Percentiles rank a stretch among this genome's conserved stretches.
Evolutionary conservation across 192 early-diverging fungal species (phyloP).

Genomic region (Allomyces javanicus): DNA sequence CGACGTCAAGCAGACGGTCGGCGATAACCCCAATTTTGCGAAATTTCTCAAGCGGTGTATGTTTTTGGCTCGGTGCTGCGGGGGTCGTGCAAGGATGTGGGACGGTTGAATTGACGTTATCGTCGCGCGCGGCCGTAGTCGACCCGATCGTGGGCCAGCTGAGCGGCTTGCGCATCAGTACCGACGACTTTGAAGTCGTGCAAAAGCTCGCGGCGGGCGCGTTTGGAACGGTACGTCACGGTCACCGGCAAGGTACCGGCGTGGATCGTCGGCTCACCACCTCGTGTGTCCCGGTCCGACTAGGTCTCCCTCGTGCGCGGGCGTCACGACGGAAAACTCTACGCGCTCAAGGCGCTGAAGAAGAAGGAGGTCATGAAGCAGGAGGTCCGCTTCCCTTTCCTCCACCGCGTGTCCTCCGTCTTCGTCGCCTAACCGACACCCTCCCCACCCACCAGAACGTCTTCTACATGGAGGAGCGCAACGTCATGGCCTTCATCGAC

Average conservation of each 20-base stretch:
- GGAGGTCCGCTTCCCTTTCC: background rate
- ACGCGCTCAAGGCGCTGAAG: background rate
- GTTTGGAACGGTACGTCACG: background rate
- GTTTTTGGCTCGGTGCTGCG: too few relatives aligned
- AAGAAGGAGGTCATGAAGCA: background rate
- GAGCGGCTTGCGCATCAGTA: background rate
- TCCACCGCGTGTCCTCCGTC: background rate
- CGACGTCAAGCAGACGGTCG: too few relatives aligned
- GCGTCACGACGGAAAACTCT: background rate
- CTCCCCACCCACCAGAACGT: background rate
- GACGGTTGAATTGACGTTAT: too few relatives aligned
- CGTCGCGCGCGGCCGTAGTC: background rate
- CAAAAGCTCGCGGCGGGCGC: background rate
- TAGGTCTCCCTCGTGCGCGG: background rate
- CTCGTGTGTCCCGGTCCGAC: background rate
- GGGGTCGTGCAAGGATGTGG: too few relatives aligned
- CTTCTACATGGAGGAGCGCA: constrained; percentile 66
- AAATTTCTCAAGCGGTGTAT: too few relatives aligned
- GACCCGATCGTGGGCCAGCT: background rate
- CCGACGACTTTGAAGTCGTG: background rate
- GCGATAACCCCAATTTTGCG: too few relatives aligned
- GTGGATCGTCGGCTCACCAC: background rate
- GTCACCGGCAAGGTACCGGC: too few relatives aligned
- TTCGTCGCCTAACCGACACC: background rate
- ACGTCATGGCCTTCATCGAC: constrained; percentile 86